Conservation (phyloP, 1,139 yeast species). For the Saccharomyces hybrid region DNA sequence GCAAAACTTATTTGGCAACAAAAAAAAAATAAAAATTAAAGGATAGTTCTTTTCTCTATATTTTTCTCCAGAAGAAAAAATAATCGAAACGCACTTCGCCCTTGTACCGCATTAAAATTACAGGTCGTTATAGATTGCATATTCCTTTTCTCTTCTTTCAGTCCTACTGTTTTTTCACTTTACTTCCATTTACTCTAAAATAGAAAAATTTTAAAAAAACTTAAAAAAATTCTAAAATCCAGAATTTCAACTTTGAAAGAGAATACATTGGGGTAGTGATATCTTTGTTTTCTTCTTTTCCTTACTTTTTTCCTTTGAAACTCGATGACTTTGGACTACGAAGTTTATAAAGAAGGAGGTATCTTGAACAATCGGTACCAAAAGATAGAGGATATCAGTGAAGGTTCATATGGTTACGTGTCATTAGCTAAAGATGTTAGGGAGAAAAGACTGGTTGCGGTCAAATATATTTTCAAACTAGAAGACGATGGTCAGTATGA, state of each 20-base stretch:
- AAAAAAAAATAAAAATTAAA: background rate
- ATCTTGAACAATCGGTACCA: slow-evolving; percentile 57
- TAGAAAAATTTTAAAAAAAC: background rate
- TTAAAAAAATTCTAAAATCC: background rate
- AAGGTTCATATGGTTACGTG: slow-evolving; percentile 91
- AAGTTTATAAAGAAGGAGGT: slow-evolving; percentile 52
- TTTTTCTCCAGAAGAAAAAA: background rate
- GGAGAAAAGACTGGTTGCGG: slow-evolving; percentile 59
- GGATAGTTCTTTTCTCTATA: background rate
- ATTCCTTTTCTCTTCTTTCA: background rate
- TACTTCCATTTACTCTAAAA: background rate
- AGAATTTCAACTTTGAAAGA: background rate
- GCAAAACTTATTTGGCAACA: background rate
- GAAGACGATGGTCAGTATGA: slow-evolving; percentile 20
- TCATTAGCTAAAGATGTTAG: slow-evolving; percentile 71
- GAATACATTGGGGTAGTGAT: no score
- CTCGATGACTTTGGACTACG: slow-evolving; percentile 30
- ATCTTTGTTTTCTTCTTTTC: no score
- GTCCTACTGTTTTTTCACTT: background rate
- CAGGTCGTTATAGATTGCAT: background rate
- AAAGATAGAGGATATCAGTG: slow-evolving; percentile 72
- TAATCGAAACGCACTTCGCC: no score
- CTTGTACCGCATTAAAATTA: no score
- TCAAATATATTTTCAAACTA: slow-evolving; percentile 59
- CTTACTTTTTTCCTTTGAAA: background rate